A percentile compares a stretch with the other conserved stretches of the same genome.
Conservation (phyloP, 2,329 filamentous ascomycete genomes). For the Fusarium algeriense region DNA sequence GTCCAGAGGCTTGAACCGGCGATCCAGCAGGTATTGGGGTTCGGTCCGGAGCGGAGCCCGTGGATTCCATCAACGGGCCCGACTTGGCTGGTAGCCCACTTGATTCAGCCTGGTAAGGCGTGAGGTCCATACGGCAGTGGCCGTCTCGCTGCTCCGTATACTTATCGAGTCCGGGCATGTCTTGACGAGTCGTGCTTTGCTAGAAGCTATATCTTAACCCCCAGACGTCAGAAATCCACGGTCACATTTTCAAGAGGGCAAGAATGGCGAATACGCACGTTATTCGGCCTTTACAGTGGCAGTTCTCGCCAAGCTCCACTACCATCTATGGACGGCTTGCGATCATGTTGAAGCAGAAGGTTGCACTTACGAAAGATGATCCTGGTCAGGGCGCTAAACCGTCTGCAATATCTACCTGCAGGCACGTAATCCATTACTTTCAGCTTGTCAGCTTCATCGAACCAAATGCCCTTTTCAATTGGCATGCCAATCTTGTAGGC, state of each 20-base stretch:
- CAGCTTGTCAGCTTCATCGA: background rate
- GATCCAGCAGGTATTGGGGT: background rate
- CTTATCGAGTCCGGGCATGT: background rate
- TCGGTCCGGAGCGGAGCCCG: constrained; percentile 10
- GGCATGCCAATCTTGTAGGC: too few species aligned
- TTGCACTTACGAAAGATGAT: background rate
- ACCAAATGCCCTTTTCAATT: too few species aligned
- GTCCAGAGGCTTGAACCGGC: constrained; percentile 8
- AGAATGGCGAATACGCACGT: background rate
- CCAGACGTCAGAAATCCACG: background rate
- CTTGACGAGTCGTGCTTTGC: background rate
- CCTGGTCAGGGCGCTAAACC: background rate
- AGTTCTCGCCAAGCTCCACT: too few species aligned
- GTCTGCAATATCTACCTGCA: background rate
- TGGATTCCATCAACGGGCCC: background rate
- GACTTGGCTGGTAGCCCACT: background rate
- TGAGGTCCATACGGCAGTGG: background rate
- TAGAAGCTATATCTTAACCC: too few species aligned
- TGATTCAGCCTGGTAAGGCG: background rate
- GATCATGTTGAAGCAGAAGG: background rate
- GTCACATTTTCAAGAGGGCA: background rate
- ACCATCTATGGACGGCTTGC: background rate
- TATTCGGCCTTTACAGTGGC: background rate
- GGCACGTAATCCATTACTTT: background rate
- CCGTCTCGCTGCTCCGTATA: background rate